These are phyloP conservation scores for Nyctanthes arbortristis DNA, from an alignment of 257 asterid species.

Conservation along the genomic window DNA sequence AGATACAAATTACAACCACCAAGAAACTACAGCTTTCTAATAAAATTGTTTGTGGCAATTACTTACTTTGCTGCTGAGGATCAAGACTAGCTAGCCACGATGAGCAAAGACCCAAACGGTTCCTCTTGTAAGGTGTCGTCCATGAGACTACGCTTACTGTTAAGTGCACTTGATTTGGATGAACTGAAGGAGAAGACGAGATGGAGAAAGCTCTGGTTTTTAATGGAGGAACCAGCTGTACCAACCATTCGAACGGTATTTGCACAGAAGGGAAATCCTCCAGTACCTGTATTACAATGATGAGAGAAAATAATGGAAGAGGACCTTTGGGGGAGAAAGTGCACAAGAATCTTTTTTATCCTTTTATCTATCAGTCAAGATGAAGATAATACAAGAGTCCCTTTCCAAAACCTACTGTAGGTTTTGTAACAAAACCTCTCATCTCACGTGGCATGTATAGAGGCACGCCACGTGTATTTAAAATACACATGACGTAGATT, in stretches of 20 bases:
- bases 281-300: conserved; percentile 56
- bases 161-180: conserved; percentile 87
- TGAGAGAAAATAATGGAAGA: conserved; percentile 10
- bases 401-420: too few species aligned
- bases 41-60: background rate
- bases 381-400: too few species aligned
- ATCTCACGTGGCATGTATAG: too few species aligned
- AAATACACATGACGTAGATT: too few species aligned
- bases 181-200: conserved; percentile 74
- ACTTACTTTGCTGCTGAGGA: conserved; percentile 68
- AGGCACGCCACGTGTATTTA: too few species aligned
- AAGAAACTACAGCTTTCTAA: conserved; percentile 4
- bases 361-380: background rate
- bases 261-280: conserved; percentile 93
- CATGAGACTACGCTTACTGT: conserved; percentile 79
- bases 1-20: background rate
- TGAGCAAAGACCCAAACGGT: conserved; percentile 85
- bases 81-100: conserved; percentile 89
- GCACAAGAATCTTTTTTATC: conserved; percentile 5
- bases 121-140: conserved; percentile 93
- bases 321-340: conserved; percentile 1
- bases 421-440: too few species aligned
- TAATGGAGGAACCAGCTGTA: conserved; percentile 84
- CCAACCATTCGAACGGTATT: conserved; percentile 94
- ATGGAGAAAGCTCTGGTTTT: conserved; percentile 88